Conservation (phyloP, 108 stramenopile species). For the Nitzschia inconspicua region DNA sequence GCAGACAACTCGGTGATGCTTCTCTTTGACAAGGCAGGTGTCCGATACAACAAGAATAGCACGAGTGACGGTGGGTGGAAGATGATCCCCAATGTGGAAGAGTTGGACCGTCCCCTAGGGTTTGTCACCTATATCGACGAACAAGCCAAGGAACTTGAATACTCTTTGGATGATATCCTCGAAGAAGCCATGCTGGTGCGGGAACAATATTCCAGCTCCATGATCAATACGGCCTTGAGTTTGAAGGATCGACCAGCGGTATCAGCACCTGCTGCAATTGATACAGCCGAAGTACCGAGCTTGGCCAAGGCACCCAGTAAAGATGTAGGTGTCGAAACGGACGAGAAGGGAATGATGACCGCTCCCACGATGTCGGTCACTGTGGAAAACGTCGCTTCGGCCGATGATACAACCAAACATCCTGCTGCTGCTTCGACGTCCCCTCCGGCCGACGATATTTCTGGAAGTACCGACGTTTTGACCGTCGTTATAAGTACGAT, state of each 20-base stretch:
- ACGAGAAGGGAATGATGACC: neutral
- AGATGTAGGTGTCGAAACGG: slow-evolving; percentile 15
- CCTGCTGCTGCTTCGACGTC: neutral
- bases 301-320: neutral
- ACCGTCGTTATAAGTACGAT: slow-evolving; percentile 51
- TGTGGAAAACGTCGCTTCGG: slow-evolving; percentile 9
- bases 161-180: slow-evolving; percentile 67
- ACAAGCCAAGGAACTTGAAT: slow-evolving; percentile 68
- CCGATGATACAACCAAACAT: slow-evolving; percentile 23
- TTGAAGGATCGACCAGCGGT: slow-evolving; percentile 25
- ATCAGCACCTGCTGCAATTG: neutral
- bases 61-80: slow-evolving; percentile 33
- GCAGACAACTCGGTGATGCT: slow-evolving; percentile 49
- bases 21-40: slow-evolving; percentile 34
- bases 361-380: neutral
- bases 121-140: slow-evolving; percentile 69
- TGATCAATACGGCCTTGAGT: slow-evolving; percentile 57
- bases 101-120: slow-evolving; percentile 56
- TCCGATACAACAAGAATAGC: slow-evolving; percentile 27
- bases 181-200: slow-evolving; percentile 69
- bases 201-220: slow-evolving; percentile 65
- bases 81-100: slow-evolving; percentile 51
- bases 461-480: slow-evolving; percentile 46
- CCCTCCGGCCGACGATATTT: neutral
- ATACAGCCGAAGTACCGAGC: neutral